Evolutionary conservation across 768 basidiomycete genomes (phyloP).

Genomic region (Tulasnella sp.): DNA sequence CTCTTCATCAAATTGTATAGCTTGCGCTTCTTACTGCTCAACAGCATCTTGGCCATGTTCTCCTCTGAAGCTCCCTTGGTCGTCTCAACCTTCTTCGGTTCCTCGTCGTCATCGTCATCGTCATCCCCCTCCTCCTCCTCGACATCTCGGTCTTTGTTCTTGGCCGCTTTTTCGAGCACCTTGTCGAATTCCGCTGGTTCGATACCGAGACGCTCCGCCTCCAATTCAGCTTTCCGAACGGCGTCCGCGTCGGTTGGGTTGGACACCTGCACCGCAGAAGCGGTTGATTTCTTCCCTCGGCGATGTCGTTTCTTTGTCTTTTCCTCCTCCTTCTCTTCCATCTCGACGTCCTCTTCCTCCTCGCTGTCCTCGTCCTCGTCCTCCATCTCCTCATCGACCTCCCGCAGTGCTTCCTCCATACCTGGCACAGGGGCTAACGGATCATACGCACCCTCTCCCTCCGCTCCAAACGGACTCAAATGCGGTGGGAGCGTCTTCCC

Average conservation of each 20-base stretch:
- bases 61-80: slow-evolving; percentile 36
- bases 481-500: slow-evolving; percentile 86
- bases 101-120: neutral
- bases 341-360: slow-evolving; percentile 24
- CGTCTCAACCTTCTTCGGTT: slow-evolving; percentile 20
- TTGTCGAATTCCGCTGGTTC: slow-evolving; percentile 72
- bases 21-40: slow-evolving; percentile 91
- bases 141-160: neutral
- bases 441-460: slow-evolving; percentile 56
- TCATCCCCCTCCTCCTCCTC: slow-evolving; percentile 24
- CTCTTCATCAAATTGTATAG: slow-evolving; percentile 90
- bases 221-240: slow-evolving; percentile 78
- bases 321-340: slow-evolving; percentile 23
- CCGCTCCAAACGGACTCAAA: slow-evolving; percentile 87
- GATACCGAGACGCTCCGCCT: slow-evolving; percentile 79
- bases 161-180: slow-evolving; percentile 44
- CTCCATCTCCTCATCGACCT: slow-evolving; percentile 23
- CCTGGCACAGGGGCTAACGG: slow-evolving; percentile 27
- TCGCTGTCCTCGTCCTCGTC: slow-evolving; percentile 25
- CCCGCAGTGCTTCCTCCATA: slow-evolving; percentile 27
- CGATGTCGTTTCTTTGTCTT: slow-evolving; percentile 18
- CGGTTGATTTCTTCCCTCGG: slow-evolving; percentile 21
- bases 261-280: slow-evolving; percentile 24
- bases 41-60: slow-evolving; percentile 95
- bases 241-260: slow-evolving; percentile 50